Base-by-base conservation (phyloP, 2,329 filamentous ascomycete species). In the Calonectria pauciramosa region DNA sequence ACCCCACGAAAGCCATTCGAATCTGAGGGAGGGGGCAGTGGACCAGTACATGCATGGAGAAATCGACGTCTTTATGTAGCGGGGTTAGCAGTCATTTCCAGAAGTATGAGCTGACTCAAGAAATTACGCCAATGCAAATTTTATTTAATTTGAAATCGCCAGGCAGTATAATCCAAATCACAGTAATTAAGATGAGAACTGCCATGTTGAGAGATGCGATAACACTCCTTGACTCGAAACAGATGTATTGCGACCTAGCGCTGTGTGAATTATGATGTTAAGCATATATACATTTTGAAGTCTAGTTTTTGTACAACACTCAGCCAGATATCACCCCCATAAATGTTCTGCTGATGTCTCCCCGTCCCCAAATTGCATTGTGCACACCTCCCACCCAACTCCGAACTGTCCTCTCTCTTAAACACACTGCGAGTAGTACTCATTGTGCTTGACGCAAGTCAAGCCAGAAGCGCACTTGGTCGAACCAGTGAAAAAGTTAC, bases 381-480 rank as follows among this genome's bases (percentile, higher is more conserved):
- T 14, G 28, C 34, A 56, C 65, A 9, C 26, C 18, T 20, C 16
- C n/a, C 34, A 23, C 23, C 30, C 6, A 49, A 28, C 23, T 26
- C 26, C 20, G 51, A 10, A 34, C 32, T 30, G 23, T 20, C 32
- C 26, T 26, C 23, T 18, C 13, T 41, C n/a, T 41, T 60, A 75
- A 14, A 79, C 18, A 59, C 80, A 82, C 75, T 82, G 79, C 6
- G 72, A 75, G 72, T 82, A 82, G 74, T 71, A 81, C 18, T 81
- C 75, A 41, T 79, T 81, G 68, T 75, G 73, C 56, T 74, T 67
- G 23, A 71, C 60, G 47, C 80, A 81, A 16, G 60, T 72, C 13
- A 74, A 72, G 4, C 80, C 80, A 8, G 73, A 70, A 23, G 63
- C 75, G 56, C 80, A 82, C 9, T 75, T 70, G 14, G 72, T 80